phyloP scores from a whole-genome alignment of 441 rosid genomes.

The Pelargonium myrrhifolium region DNA sequence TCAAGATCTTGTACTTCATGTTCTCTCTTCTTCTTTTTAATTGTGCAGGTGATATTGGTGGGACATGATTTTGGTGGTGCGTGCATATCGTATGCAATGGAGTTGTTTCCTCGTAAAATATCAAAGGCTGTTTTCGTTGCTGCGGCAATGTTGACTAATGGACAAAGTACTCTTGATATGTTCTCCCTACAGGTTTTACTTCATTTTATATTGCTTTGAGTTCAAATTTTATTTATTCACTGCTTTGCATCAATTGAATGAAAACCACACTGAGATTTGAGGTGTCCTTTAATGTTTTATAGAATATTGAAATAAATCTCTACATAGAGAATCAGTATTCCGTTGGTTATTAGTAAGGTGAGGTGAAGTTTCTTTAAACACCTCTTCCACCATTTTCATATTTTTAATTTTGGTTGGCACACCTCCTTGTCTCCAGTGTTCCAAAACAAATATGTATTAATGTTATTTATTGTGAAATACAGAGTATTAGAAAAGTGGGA shows the following conservation, averaged over 20 bases:
- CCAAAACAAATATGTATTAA: not conserved
- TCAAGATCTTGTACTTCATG: not conserved
- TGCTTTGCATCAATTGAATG: not conserved
- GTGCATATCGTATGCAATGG: conserved; percentile 75
- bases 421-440: too few relatives aligned
- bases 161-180: conserved; percentile 68
- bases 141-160: conserved; percentile 68
- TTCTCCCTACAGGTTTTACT: conserved; percentile 60
- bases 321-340: too few relatives aligned
- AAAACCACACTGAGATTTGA: not conserved
- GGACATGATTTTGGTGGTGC: conserved; percentile 97
- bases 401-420: too few relatives aligned
- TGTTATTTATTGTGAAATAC: not conserved
- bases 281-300: not conserved
- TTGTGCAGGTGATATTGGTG: conserved; percentile 71
- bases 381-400: too few relatives aligned
- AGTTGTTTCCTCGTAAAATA: conserved; percentile 60
- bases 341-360: too few relatives aligned
- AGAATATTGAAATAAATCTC: not conserved
- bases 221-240: not conserved
- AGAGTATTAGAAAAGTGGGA: too few relatives aligned
- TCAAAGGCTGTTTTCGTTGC: conserved; percentile 72
- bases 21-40: not conserved
- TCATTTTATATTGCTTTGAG: not conserved
- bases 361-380: too few relatives aligned